These are phyloP conservation scores for Telopea speciosissima DNA, from an alignment of 177 flowering plant genomes.

Conservation along the genomic window DNA sequence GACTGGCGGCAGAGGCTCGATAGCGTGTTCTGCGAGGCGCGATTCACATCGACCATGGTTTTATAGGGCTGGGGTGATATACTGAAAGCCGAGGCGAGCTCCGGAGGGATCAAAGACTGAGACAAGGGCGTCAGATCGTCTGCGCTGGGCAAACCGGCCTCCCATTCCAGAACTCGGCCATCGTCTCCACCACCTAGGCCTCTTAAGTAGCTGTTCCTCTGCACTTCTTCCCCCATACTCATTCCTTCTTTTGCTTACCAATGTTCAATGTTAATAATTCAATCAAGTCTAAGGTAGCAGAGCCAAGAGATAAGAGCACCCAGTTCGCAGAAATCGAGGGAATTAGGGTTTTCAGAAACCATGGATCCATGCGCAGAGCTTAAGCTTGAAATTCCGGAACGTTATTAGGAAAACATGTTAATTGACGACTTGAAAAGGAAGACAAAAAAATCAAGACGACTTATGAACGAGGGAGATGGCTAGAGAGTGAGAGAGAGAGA, in stretches of 20 bases:
- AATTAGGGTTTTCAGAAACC: conserved; percentile 1
- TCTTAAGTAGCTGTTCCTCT: conserved; percentile 1
- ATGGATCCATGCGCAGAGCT: neutral
- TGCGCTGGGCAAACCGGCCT: conserved; percentile 41
- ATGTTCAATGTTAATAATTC: neutral
- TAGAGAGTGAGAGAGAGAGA: no score
- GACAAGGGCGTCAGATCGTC: conserved; percentile 61
- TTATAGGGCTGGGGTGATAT: conserved; percentile 48
- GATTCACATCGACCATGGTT: conserved; percentile 45
- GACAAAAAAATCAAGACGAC: no score
- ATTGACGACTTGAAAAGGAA: no score
- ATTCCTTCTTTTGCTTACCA: no score
- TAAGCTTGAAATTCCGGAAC: no score
- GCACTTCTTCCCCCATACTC: conserved; percentile 17
- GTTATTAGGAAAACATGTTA: no score
- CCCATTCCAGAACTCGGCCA: conserved; percentile 55
- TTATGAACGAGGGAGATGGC: no score
- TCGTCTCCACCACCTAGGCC: conserved; percentile 8
- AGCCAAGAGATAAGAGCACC: neutral
- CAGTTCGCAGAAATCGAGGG: neutral
- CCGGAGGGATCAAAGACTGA: conserved; percentile 57
- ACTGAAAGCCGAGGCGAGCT: conserved; percentile 72
- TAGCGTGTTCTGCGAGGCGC: conserved; percentile 45
- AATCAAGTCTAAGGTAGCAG: neutral
- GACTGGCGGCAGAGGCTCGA: conserved; percentile 26